Percentiles rank a stretch among this genome's conserved stretches.
phyloP scores from a whole-genome alignment of 805 yeast genomes.

The Wickerhamiella kurtzmanii region DNA sequence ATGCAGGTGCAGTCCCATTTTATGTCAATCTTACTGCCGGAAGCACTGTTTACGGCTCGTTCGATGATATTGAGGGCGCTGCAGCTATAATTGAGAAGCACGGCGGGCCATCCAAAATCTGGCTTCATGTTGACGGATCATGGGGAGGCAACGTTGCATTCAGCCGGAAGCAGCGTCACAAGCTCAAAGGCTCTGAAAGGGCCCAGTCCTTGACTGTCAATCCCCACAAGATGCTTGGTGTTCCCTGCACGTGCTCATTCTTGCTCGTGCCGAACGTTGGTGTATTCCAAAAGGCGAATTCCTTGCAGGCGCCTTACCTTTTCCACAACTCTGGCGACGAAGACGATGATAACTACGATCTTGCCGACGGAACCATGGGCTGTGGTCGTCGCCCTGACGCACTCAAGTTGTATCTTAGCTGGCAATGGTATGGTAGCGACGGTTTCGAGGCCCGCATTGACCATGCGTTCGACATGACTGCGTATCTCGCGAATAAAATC shows the following conservation, averaged over 20 bases:
- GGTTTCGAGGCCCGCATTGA: conserved; percentile 59
- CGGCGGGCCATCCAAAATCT: conserved; percentile 27
- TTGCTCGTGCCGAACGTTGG: conserved; percentile 56
- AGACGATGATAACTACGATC: conserved; percentile 43
- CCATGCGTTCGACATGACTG: conserved; percentile 54
- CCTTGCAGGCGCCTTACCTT: conserved; percentile 65
- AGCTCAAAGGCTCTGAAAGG: conserved; percentile 44
- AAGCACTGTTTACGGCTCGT: conserved; percentile 77
- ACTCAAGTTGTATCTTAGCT: conserved; percentile 59
- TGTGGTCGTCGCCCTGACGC: conserved; percentile 82
- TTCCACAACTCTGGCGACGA: conserved; percentile 52
- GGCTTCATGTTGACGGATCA: conserved; percentile 82
- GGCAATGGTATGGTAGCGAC: conserved; percentile 62
- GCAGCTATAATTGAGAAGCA: conserved; percentile 39
- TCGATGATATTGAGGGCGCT: conserved; percentile 51
- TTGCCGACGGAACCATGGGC: conserved; percentile 86
- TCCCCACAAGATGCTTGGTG: conserved; percentile 85
- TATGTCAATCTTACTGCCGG: conserved; percentile 79
- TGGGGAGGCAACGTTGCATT: conserved; percentile 84
- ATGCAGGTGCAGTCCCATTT: conserved; percentile 54
- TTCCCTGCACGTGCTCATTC: conserved; percentile 57
- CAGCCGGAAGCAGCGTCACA: conserved; percentile 34
- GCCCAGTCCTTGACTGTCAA: conserved; percentile 71
- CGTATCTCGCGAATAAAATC: conserved; percentile 43
- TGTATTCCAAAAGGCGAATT: conserved; percentile 56